Conservation (phyloP, 2,329 filamentous ascomycete genomes). For the Apiospora kogelbergensis region DNA sequence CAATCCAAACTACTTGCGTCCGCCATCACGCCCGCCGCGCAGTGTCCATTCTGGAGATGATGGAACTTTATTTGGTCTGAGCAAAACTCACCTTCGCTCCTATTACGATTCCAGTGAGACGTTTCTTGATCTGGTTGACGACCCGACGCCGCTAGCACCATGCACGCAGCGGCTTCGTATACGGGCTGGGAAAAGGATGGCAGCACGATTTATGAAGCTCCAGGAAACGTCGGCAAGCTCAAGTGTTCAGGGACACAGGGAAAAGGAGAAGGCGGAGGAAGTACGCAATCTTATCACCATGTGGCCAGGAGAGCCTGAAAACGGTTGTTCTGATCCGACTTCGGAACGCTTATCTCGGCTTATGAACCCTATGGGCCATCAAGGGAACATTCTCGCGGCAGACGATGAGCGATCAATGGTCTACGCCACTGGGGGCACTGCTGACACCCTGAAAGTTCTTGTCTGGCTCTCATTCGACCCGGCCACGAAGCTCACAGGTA, state of each 20-base stretch:
- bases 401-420: constrained; percentile 29
- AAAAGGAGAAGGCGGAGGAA: constrained; percentile 7
- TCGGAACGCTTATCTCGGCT: constrained; percentile 21
- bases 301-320: constrained; percentile 25
- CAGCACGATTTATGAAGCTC: constrained; percentile 25
- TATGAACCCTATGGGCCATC: constrained; percentile 22
- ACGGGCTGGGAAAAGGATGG: constrained; percentile 45
- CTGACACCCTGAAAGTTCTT: constrained; percentile 22
- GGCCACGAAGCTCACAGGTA: constrained; percentile 20
- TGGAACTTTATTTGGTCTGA: constrained; percentile 48
- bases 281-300: constrained; percentile 23
- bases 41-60: constrained; percentile 51
- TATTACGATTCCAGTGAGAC: constrained; percentile 54
- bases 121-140: constrained; percentile 61
- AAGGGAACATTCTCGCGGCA: constrained; percentile 20
- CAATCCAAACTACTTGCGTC: constrained; percentile 36
- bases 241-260: neutral
- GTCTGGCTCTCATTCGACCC: constrained; percentile 31
- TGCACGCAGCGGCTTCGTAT: constrained; percentile 45
- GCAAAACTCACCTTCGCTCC: constrained; percentile 52
- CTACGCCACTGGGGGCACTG: constrained; percentile 23
- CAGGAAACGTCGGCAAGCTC: neutral
- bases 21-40: constrained; percentile 33
- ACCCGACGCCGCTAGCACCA: constrained; percentile 36
- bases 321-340: constrained; percentile 11